phyloP scores from a whole-genome alignment of 495 filamentous ascomycete species.

The Aspergillus egyptiacus region DNA sequence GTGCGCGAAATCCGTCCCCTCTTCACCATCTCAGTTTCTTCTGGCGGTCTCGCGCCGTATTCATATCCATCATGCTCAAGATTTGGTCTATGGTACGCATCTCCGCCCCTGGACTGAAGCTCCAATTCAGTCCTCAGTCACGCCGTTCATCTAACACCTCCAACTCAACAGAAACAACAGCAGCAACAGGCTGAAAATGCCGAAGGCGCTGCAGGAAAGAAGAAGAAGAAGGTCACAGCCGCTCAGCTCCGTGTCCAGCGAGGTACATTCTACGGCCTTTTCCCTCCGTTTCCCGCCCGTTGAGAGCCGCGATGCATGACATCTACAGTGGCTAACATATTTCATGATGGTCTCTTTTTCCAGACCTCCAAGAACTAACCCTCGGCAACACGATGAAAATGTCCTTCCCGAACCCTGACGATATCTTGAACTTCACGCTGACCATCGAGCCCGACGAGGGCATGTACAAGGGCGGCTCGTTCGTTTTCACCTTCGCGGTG shows the following conservation, averaged over 20 bases:
- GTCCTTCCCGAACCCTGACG: constrained; percentile 86
- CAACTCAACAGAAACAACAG: constrained; percentile 63
- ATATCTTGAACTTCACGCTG: constrained; percentile 92
- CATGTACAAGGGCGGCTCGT: constrained; percentile 88
- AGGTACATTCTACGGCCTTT: constrained; percentile 48
- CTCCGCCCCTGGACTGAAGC: background rate
- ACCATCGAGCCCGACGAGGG: constrained; percentile 95
- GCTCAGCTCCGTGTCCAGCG: constrained; percentile 94
- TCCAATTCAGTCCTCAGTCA: background rate
- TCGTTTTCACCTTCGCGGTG: constrained; percentile 88
- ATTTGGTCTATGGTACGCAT: constrained; percentile 95
- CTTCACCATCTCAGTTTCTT: background rate
- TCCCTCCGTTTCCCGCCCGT: background rate
- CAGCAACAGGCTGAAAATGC: constrained; percentile 91
- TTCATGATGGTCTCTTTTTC: no score
- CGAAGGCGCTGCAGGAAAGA: constrained; percentile 66
- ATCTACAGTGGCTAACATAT: background rate
- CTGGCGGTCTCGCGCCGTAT: background rate
- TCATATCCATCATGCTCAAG: constrained; percentile 75
- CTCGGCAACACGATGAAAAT: constrained; percentile 89
- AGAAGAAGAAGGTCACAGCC: constrained; percentile 97
- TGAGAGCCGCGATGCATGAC: no score
- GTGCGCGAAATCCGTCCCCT: background rate
- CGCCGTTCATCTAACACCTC: background rate
- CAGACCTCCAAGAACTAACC: constrained; percentile 89